Evolutionary conservation across 106 monocot genomes (phyloP), one percentile per base, ranked within the genome.

Genomic region (Alisma plantagoaquatica): DNA sequence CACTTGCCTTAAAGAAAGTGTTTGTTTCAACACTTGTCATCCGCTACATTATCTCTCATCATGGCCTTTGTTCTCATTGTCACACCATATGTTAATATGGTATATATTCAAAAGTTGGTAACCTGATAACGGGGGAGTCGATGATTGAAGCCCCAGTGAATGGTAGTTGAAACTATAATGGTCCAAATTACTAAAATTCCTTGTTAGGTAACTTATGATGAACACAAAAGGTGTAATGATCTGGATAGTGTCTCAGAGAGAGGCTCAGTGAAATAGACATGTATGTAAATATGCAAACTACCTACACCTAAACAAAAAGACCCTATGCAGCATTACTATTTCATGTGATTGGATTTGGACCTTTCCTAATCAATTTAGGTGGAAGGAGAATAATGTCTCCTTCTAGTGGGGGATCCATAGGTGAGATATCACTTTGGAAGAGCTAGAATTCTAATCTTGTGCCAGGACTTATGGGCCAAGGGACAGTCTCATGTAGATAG

Each of bases 251-350:
- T 49, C 48, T 49, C 48, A 49, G 48, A 49, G 48, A 49, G 48
- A 17, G 48, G 48, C 48, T 49, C 18, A 17, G 22, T 49, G 4
- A 49, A 49, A 17, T 49, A 49, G 48, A 53, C 26, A 28, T 53
- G 53, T 53, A 0, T 53, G 53, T 53, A 27, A 53, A 53, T 20
- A 0, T 25, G 53, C 1, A 21, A 0, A 53, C 23, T 53, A 53
- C 53, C 29, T 53, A 17, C 53, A 53, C 53, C 53, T 53, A 27
- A 27, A 53, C 53, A 53, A 1, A 53, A 53, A 53, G 10, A 53
- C 53, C 53, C 26, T 30, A 53, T 53, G 53, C 23, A 24, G 26
- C 14, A 26, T 53, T 38, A 38, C 14, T 38, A 14, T 38, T 38
- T 14, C 35, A 7, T 38, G 35, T 6, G 35, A 38, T 38, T 38